Conservation (phyloP, 495 filamentous ascomycete genomes). For the Lepidopterella palustris region DNA sequence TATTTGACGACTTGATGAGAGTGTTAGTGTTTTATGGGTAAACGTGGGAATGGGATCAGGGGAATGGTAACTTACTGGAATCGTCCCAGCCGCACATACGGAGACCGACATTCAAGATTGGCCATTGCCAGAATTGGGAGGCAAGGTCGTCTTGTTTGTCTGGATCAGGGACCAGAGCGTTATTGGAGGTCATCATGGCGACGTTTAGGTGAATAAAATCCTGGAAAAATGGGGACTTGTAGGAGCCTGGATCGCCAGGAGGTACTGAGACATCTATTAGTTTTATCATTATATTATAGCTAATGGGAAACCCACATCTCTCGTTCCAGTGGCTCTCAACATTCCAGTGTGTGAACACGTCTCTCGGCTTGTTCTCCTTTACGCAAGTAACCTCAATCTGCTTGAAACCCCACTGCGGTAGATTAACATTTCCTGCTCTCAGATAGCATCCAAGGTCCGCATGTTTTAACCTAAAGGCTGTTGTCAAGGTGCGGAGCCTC, state of each 20-base stretch:
- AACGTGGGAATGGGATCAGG: neutral
- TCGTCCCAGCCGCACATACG: constrained; percentile 99
- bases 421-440: constrained; percentile 89
- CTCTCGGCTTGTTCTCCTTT: constrained; percentile 86
- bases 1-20: constrained; percentile 66
- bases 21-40: constrained; percentile 13
- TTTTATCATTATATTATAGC: neutral
- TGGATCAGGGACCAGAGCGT: constrained; percentile 93
- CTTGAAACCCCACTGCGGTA: constrained; percentile 99
- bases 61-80: constrained; percentile 42
- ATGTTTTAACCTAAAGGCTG: constrained; percentile 85
- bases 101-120: constrained; percentile 86
- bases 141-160: constrained; percentile 99
- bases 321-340: constrained; percentile 94
- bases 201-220: constrained; percentile 98
- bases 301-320: constrained; percentile 58
- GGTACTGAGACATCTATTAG: constrained; percentile 56
- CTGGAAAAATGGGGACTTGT: constrained; percentile 91
- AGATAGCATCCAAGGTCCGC: constrained; percentile 83
- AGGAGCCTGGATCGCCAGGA: constrained; percentile 80
- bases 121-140: constrained; percentile 98
- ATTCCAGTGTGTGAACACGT: constrained; percentile 98
- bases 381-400: constrained; percentile 95
- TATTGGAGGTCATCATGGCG: constrained; percentile 99
- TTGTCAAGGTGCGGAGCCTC: constrained; percentile 85